Evolutionary conservation across 768 basidiomycete species (phyloP), one percentile per base, ranked within the genome.

Genomic region (Lactarius pseudohatsudake): DNA sequence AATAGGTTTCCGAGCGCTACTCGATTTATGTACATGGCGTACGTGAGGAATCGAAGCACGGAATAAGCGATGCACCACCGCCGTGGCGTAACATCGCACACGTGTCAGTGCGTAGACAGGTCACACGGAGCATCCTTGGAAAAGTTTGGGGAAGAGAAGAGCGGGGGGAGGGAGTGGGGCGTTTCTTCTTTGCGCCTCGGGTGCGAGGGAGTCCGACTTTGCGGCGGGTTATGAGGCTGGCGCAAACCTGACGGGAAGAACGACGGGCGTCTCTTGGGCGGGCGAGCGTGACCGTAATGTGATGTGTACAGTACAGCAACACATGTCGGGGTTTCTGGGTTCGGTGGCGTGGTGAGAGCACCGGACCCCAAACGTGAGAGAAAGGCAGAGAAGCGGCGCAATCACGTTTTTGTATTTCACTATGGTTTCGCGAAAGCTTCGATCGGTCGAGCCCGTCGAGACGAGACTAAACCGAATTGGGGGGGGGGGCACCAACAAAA

Each of bases 31-130:
- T 61, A 61, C 59, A 43, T 22, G 65, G 36, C 56, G 22, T 59
- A 61, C 60, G 65, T 66, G 45, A 5, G 28, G 45, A 66, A 66
- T 66, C 45, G 65, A 66, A 66, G 65, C 64, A 45, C 11, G 11
- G 45, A 58, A 40, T 57, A 62, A 43, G 43, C 56, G 65, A 62
- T 34, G 28, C 38, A 57, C 50, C 47, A 58, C 65, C 61, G 47
- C 61, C 45, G 55, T 47, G 53, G 58, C 57, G 41, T 40, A 32
- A 58, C 57, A 36, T 32, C 22, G 34, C 16, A 64, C 64, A 64
- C 64, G 64, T 64, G 64, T 59, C 58, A 55, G 22, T 22, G 38
- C 8, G 30, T 58, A 20, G 50, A 53, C 50, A 53, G 50, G 26
- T 53, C 50, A 53, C 50, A 53, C 26, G 50, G 50, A 53, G 50